Conservation (phyloP, 148 eudicot species). For the Rhododendron ovatum region DNA sequence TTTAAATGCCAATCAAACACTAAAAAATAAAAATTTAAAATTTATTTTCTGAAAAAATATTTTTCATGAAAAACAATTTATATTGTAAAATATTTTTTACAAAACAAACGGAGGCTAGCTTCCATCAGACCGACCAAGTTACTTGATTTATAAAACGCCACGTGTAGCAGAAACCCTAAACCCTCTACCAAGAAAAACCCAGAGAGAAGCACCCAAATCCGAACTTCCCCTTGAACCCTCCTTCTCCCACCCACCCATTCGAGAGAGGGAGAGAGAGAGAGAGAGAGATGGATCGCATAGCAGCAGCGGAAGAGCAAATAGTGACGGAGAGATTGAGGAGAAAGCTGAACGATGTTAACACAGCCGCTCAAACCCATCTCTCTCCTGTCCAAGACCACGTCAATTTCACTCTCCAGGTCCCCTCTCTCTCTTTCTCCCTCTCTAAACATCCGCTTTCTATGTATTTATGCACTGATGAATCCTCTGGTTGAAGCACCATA, state of each 20-base stretch:
- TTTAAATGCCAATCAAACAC: too few relatives aligned
- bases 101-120: too few relatives aligned
- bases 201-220: not conserved
- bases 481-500: not conserved
- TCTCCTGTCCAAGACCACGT: constrained; percentile 74
- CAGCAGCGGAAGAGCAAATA: constrained; percentile 65
- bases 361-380: constrained; percentile 70
- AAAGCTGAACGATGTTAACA: constrained; percentile 70
- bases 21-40: too few relatives aligned
- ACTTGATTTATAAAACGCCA: not conserved
- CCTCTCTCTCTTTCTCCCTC: not conserved
- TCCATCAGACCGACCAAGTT: too few relatives aligned
- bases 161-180: not conserved
- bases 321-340: constrained; percentile 67
- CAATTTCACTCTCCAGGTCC: constrained; percentile 90
- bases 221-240: not conserved
- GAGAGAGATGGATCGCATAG: constrained; percentile 51
- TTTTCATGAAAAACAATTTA: too few relatives aligned
- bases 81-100: too few relatives aligned
- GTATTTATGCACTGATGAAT: not conserved
- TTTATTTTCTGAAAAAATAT: too few relatives aligned
- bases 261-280: not conserved
- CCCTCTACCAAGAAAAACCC: not conserved
- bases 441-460: not conserved
- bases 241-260: too few relatives aligned